Evolutionary conservation across 1,139 yeast species (phyloP), one percentile per base, ranked within the genome.

Genomic region (Pichia sp.): DNA sequence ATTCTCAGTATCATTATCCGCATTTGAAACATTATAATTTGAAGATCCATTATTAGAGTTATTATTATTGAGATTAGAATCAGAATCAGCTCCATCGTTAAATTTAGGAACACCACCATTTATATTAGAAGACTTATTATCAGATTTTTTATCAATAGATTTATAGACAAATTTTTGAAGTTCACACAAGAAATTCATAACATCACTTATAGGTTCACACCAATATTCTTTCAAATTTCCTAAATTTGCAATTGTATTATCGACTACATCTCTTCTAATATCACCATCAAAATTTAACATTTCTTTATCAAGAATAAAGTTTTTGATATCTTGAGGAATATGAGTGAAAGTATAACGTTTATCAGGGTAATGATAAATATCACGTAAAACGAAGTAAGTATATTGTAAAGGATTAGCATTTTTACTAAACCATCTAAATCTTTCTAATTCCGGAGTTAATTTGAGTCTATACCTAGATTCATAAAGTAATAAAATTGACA

Each of bases 401-500:
- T 48, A 42, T 31, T 48, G 49, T 5, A 44, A 36, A 8, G 51
- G 51, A 28, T 44, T 46, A 4, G 46, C 36, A 34, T 45, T 42
- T 43, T 41, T 43, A 4, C 38, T 38, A 34, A 43, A 46, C 51
- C 51, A 48, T 23, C 31, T 43, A 25, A 40, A 46, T 20, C 42
- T 43, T 4, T 21, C 30, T 17, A 46, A 32, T 28, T 41, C 45
- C 4, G 43, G 40, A 6, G 41, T 22, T 11, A 20, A 11, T 6
- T 37, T 31, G 12, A 41, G 36, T 21, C 44, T 41, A 23, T 36
- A 25, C 25, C 39, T 44, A 4, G 47, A 41, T 28, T 46, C 50
- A 35, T 40, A 44, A 7, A 45, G 28, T 5, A 44, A 20, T 12
- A 48, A 26, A 8, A 42, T 30, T 17, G 39, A 34, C 12, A 46